These are phyloP conservation scores for Entomortierella beljakovae DNA, from an alignment of 192 early-diverging fungal genomes.

Conservation along the genomic window DNA sequence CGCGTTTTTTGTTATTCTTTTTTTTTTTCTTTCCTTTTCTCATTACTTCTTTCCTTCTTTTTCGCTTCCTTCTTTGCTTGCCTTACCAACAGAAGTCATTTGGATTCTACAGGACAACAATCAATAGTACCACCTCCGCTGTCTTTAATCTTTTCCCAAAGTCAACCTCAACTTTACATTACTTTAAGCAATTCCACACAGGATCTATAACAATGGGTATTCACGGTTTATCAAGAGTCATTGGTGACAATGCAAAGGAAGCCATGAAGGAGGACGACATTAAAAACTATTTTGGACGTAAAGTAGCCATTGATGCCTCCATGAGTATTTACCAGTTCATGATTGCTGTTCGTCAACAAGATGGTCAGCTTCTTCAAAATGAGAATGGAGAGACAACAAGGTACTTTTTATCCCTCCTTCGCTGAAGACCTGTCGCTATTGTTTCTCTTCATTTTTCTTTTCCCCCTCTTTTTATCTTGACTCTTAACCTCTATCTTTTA, in stretches of 20 bases:
- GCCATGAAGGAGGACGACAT: slow-evolving; percentile 88
- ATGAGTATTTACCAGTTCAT: slow-evolving; percentile 99
- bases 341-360: slow-evolving; percentile 90
- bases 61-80: no score
- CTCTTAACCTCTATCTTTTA: neutral
- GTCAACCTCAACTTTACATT: neutral
- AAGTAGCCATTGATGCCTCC: slow-evolving; percentile 97
- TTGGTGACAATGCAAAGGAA: slow-evolving; percentile 89
- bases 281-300: slow-evolving; percentile 91
- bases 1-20: no score
- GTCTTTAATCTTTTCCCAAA: no score
- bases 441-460: no score
- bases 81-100: no score
- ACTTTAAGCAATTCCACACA: slow-evolving; percentile 11
- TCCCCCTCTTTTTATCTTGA: no score
- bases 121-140: no score
- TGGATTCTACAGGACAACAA: no score
- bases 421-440: neutral
- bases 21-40: no score
- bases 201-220: slow-evolving; percentile 75
- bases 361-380: slow-evolving; percentile 91
- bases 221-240: slow-evolving; percentile 90
- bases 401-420: slow-evolving; percentile 37
- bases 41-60: no score
- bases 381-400: slow-evolving; percentile 93